These are phyloP conservation scores for Boletus vermiculosoides DNA, from an alignment of 768 basidiomycete genomes.

Conservation along the genomic window DNA sequence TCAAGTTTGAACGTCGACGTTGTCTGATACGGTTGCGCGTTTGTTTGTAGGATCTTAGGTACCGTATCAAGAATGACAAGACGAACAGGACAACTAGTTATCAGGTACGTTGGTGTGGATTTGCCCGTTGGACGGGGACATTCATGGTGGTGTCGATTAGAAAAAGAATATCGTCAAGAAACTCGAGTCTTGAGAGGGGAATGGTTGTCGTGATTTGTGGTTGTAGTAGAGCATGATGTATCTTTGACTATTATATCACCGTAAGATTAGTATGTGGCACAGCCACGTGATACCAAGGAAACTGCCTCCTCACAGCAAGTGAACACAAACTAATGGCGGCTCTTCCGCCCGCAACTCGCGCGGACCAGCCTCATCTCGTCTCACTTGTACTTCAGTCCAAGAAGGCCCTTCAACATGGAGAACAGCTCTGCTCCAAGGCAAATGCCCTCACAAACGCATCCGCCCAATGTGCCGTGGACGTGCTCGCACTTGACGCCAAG, in stretches of 20 bases:
- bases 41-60: conserved; percentile 30
- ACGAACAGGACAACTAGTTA: conserved; percentile 42
- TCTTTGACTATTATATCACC: too few species aligned
- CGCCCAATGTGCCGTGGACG: conserved; percentile 63
- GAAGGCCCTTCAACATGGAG: conserved; percentile 76
- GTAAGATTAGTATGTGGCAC: too few species aligned
- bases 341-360: conserved; percentile 7
- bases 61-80: conserved; percentile 43
- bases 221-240: conserved; percentile 2
- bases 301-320: background rate
- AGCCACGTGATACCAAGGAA: conserved; percentile 4
- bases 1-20: fast-evolving
- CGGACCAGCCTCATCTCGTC: conserved; percentile 62
- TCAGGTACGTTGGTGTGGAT: conserved; percentile 24
- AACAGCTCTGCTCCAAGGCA: conserved; percentile 70
- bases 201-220: background rate
- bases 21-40: background rate
- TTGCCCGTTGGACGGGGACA: too few species aligned
- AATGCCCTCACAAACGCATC: conserved; percentile 63
- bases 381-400: conserved; percentile 79
- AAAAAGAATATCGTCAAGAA: conserved; percentile 40
- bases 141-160: conserved; percentile 13
- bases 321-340: conserved; percentile 17
- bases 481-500: conserved; percentile 77
- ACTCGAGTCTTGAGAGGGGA: background rate